Evolutionary conservation across 1,284 basidiomycete species (phyloP).

Genomic region (Pholiota adiposa): DNA sequence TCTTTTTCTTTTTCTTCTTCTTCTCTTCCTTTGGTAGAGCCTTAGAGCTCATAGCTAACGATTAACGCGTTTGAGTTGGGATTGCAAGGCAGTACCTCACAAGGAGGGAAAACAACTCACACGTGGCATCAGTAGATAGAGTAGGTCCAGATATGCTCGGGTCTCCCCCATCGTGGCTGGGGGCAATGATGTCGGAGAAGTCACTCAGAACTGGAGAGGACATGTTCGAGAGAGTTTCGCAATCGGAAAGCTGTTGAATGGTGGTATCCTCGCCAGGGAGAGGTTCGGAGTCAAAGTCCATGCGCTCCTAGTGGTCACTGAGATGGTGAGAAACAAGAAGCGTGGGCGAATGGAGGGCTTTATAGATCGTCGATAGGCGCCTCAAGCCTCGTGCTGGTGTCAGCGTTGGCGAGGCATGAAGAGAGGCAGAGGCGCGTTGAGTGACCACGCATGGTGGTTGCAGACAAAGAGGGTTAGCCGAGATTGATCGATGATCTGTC

Average conservation of each 20-base stretch:
- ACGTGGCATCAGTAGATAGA: no score
- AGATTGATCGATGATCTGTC: no score
- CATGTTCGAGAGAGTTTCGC: background rate
- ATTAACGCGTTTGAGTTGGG: no score
- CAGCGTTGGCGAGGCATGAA: background rate
- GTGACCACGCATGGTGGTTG: no score
- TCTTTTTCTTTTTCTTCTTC: no score
- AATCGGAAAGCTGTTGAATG: background rate
- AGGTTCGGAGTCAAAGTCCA: background rate
- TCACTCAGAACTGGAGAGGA: background rate
- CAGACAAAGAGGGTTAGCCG: no score
- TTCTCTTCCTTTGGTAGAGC: no score
- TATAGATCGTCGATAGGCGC: background rate
- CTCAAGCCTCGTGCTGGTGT: background rate
- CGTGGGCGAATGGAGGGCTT: background rate
- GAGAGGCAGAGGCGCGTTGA: no score
- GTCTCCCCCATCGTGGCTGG: background rate
- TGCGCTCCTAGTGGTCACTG: background rate
- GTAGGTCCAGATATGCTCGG: no score
- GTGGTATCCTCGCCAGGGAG: background rate
- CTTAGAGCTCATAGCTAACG: no score
- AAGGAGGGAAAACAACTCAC: no score
- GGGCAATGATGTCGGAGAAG: background rate
- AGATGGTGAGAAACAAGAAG: background rate
- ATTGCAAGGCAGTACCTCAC: no score